Percentiles rank a stretch among this genome's conserved stretches.
Evolutionary conservation across 78 protist genomes (phyloP).

Genomic region (Dictyostelium brefeldianum): DNA sequence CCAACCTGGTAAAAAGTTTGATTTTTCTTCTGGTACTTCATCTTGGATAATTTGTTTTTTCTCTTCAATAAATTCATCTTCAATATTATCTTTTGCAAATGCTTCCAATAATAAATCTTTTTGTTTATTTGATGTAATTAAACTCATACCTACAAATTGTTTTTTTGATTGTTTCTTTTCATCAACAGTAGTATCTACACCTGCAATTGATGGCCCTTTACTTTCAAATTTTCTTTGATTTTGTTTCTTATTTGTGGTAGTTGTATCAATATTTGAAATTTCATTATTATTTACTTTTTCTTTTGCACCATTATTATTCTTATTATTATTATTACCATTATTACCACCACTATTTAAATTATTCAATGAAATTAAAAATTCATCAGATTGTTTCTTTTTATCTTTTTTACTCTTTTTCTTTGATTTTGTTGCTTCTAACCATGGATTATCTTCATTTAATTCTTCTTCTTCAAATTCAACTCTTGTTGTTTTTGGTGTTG

Average conservation of each 20-base stretch:
- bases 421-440: conserved; percentile 48
- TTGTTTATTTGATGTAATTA: conserved; percentile 71
- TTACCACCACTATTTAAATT: neutral
- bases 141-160: conserved; percentile 23
- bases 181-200: neutral
- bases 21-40: conserved; percentile 40
- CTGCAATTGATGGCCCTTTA: conserved; percentile 1
- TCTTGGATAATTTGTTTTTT: conserved; percentile 20
- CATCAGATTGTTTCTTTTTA: conserved; percentile 45
- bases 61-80: conserved; percentile 63
- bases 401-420: conserved; percentile 32
- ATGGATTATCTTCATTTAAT: conserved; percentile 61
- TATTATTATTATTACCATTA: neutral
- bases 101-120: conserved; percentile 55
- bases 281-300: neutral
- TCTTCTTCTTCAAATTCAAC: conserved; percentile 26
- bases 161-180: neutral
- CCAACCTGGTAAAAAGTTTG: conserved; percentile 66
- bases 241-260: neutral
- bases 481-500: conserved; percentile 21
- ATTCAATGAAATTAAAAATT: conserved; percentile 37
- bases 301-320: neutral
- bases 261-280: neutral
- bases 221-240: conserved; percentile 18
- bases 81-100: conserved; percentile 60